Conservation (phyloP, 2,329 filamentous ascomycete genomes). For the Arthroderma sp. region DNA sequence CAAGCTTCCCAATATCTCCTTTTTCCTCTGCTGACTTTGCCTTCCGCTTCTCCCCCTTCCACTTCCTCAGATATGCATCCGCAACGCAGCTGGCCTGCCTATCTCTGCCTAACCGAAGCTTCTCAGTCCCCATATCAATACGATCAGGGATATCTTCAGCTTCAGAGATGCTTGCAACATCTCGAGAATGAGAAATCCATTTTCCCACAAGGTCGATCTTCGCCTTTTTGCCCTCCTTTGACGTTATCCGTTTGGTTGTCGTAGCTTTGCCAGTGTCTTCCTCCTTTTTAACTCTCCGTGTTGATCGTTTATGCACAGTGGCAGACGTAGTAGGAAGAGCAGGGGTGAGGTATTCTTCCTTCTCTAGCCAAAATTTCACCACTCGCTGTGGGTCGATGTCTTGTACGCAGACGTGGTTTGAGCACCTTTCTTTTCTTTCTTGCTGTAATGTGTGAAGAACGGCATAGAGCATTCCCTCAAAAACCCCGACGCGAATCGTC, state of each 20-base stretch:
- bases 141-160: too few species aligned
- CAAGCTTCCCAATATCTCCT: slow-evolving; percentile 45
- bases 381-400: slow-evolving; percentile 44
- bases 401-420: slow-evolving; percentile 31
- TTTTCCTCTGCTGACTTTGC: background rate
- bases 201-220: slow-evolving; percentile 50
- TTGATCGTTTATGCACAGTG: background rate
- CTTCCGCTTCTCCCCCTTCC: slow-evolving; percentile 12
- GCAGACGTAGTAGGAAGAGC: background rate
- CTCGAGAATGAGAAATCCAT: slow-evolving; percentile 32
- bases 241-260: slow-evolving; percentile 13
- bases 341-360: slow-evolving; percentile 6
- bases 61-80: slow-evolving; percentile 19
- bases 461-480: slow-evolving; percentile 71
- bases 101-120: slow-evolving; percentile 17
- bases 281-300: background rate
- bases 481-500: slow-evolving; percentile 68
- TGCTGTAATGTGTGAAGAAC: slow-evolving; percentile 45
- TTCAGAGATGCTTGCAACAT: too few species aligned
- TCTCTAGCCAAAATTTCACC: slow-evolving; percentile 41
- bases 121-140: too few species aligned
- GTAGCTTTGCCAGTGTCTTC: slow-evolving; percentile 4
- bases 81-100: slow-evolving; percentile 14
- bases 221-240: slow-evolving; percentile 29
- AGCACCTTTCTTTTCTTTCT: slow-evolving; percentile 20